Percentiles rank a stretch among this genome's conserved stretches.
phyloP scores from a whole-genome alignment of 768 basidiomycete genomes.

The Xerocomellus intermedius region DNA sequence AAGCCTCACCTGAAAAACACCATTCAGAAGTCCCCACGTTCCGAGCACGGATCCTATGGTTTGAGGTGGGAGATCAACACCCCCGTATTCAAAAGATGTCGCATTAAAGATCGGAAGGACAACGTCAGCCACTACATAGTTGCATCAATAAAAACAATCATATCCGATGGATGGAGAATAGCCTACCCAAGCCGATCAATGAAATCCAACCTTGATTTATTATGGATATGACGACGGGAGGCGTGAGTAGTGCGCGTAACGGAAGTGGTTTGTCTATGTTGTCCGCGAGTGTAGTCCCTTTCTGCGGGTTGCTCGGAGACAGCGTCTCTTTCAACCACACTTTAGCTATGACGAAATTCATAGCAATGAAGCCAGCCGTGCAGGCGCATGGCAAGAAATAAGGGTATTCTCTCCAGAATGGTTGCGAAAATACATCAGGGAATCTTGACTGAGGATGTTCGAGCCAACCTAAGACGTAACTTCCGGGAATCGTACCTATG shows the following conservation, averaged over 20 bases:
- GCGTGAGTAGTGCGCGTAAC: neutral
- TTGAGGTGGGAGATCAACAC: neutral
- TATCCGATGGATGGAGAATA: neutral
- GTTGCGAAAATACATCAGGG: constrained; percentile 41
- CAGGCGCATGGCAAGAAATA: constrained; percentile 42
- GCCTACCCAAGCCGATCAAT: neutral
- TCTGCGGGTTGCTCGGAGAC: neutral
- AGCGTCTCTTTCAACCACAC: constrained; percentile 17
- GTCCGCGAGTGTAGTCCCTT: neutral
- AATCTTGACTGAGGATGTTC: constrained; percentile 44
- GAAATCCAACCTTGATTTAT: neutral
- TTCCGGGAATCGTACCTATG: neutral
- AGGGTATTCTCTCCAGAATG: constrained; percentile 49
- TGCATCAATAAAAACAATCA: neutral
- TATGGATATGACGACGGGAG: neutral
- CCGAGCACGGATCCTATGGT: neutral
- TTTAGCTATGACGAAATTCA: constrained; percentile 6
- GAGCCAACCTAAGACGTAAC: neutral
- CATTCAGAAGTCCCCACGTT: neutral
- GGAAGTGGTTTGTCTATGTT: neutral
- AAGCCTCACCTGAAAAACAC: neutral
- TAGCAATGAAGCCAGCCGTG: constrained; percentile 5
- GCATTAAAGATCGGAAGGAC: neutral
- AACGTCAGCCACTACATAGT: neutral
- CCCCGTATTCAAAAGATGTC: neutral